Base-by-base conservation (phyloP, 2,329 filamentous ascomycete species). In the Exophiala mesophila region DNA sequence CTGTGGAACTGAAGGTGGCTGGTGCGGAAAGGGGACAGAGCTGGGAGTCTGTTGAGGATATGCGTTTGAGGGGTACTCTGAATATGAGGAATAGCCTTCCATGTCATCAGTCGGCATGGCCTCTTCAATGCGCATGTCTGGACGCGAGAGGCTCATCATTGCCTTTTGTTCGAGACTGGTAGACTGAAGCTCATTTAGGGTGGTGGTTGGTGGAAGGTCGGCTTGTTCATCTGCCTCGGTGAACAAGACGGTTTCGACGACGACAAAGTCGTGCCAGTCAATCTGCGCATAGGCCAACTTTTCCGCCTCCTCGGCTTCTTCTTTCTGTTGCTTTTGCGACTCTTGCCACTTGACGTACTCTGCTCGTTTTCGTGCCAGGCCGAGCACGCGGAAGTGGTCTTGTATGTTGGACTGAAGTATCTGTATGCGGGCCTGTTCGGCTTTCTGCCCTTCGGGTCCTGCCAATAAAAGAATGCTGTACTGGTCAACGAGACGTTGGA, bases 181-280 rank as follows among this genome's bases (percentile, higher is more conserved):
- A 49, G 89, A 94, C 63, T 97, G 89, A 13, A 98, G 74, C 57
- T 98, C 92, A 51, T 87, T 85, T 30, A 96, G 79, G 4, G 84
- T 88, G 3, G 88, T 92, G 1, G 92, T 92, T 1, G 89, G 84
- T 21, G 90, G 89, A 8, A 98, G 80, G 51, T 92, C 83, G 26
- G 82, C 80, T 50, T 85, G 78, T 54, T 96, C 89, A 62, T 98
- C 92, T 28, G 79, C 77, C 55, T 95, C 89, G 45, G 80, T 88
- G 64, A 98, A 98, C 12, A 88, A 74, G 40, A 98, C 89, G 1
- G 89, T 96, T 65, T 96, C 92, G 32, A 96, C 88, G 15, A 98
- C 85, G 23, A 90, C 83, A 57, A 98, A 98, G 61, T 97, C 90
- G 59, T 94, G 87, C 92, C 92, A 98, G 64, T 98, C 92, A 50